Evolutionary conservation across 352 stramenopile genomes (phyloP), one percentile per base, ranked within the genome.

Genomic region (Pythium inflatum): DNA sequence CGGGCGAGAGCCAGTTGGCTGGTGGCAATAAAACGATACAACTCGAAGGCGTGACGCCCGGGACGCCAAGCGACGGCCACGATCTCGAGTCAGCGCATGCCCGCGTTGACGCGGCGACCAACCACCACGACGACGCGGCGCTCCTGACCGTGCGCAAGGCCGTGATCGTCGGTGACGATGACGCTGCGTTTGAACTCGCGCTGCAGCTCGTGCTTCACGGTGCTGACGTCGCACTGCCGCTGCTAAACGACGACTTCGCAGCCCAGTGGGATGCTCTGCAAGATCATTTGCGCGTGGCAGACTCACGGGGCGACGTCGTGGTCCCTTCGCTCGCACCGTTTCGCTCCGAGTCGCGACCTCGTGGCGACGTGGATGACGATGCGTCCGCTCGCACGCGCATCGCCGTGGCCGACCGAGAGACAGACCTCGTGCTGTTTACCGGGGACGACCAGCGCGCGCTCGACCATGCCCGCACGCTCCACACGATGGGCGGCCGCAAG

Each of bases 201-300:
- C 66, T 92, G 11, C 78, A 90, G 51, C 70, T 92, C 11, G 88
- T 79, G 18, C 66, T 89, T 4, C 88, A 88, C 53, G 83, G 83
- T n/a, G 83, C 82, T 8, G 70, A 76, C 40, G 84, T 92, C 13
- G 88, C 83, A 48, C 75, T 90, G 25, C 84, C 84, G 8, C 62
- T 89, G 24, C 64, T 91, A 5, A 80, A 90, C 38, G 72, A 90
- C 45, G 79, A 89, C 36, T 80, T 80, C 25, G 76, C 76, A 5
- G 72, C 76, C 6, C 88, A 88, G 61, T 90, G 81, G 81, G 76
- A 83, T 24, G 55, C 55, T 11, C 80, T 90, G 18, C 82, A 81
- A 55, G 65, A 80, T 34, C 75, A 68, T 0, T 81, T 84, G 25
- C 50, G 79, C 38, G 59, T 75, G 22, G 70, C 73, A 12, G 66